These are phyloP conservation scores for Rubia peregrina DNA, from an alignment of 305 asterid genomes.

Conservation along the genomic window DNA sequence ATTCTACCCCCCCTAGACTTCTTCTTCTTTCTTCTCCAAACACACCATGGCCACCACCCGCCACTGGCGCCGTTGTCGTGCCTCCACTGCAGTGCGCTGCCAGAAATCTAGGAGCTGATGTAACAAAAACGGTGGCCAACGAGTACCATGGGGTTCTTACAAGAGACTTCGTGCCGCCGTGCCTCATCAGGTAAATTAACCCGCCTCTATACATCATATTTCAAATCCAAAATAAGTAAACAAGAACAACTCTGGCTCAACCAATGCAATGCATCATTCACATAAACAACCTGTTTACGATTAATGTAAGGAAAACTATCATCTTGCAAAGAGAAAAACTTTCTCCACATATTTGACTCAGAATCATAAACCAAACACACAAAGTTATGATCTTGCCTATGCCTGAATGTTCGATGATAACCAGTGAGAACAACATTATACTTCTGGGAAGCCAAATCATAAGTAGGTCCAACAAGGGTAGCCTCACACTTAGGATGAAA, in stretches of 20 bases:
- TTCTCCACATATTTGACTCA: constrained; percentile 60
- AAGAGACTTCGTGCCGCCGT: no score
- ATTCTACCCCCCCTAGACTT: no score
- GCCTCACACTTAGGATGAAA: constrained; percentile 85
- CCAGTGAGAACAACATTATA: constrained; percentile 75
- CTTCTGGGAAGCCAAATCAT: constrained; percentile 36
- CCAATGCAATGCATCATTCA: constrained; percentile 76
- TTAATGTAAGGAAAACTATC: constrained; percentile 73
- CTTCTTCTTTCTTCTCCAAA: no score
- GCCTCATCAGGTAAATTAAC: constrained; percentile 39
- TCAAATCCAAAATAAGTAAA: constrained; percentile 67
- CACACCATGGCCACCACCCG: no score
- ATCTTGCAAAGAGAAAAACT: constrained; percentile 62
- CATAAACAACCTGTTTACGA: constrained; percentile 60
- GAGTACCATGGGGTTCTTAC: no score
- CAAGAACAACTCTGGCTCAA: constrained; percentile 52
- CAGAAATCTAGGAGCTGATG: no score
- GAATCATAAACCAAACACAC: constrained; percentile 67
- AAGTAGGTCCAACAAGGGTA: constrained; percentile 72
- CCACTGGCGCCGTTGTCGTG: no score
- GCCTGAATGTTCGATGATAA: constrained; percentile 67
- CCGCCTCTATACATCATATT: constrained; percentile 51
- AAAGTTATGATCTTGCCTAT: constrained; percentile 60
- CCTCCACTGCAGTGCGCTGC: no score
- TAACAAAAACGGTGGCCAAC: no score